phyloP scores from a whole-genome alignment of 345 rosid species.

The Eucalyptus pauciflora region DNA sequence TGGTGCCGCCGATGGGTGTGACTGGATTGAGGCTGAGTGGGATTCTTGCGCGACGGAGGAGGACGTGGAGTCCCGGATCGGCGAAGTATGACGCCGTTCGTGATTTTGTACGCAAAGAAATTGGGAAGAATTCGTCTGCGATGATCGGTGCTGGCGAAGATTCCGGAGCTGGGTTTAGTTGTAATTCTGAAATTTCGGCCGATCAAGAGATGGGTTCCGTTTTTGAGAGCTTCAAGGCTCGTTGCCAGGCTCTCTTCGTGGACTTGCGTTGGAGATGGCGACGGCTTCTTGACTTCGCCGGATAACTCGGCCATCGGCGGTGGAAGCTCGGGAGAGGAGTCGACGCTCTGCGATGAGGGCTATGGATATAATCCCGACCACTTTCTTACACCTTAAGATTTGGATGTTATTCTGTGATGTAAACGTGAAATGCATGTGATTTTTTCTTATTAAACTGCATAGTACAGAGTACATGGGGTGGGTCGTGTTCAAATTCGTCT shows the following conservation, averaged over 20 bases:
- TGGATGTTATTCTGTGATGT: neutral
- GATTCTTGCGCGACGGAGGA: neutral
- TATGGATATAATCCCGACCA: neutral
- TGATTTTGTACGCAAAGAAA: neutral
- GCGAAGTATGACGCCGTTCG: neutral
- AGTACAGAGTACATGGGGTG: too few relatives aligned
- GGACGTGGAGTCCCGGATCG: neutral
- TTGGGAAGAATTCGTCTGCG: neutral
- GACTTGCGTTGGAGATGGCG: too few relatives aligned
- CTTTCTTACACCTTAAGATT: neutral
- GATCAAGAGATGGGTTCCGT: constrained; percentile 39
- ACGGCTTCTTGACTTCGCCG: too few relatives aligned
- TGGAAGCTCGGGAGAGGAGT: too few relatives aligned
- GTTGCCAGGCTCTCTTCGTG: neutral
- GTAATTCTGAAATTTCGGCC: neutral
- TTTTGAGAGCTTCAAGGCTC: neutral
- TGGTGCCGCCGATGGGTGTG: neutral
- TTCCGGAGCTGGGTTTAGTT: constrained; percentile 42
- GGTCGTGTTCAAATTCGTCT: neutral
- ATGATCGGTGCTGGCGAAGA: neutral
- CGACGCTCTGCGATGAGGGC: neutral
- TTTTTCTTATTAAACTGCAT: too few relatives aligned
- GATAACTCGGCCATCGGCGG: too few relatives aligned
- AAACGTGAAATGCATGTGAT: neutral
- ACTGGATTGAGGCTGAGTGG: neutral